Evolutionary conservation across 148 eudicot species (phyloP).

Genomic region (Nepenthes mirabilis): DNA sequence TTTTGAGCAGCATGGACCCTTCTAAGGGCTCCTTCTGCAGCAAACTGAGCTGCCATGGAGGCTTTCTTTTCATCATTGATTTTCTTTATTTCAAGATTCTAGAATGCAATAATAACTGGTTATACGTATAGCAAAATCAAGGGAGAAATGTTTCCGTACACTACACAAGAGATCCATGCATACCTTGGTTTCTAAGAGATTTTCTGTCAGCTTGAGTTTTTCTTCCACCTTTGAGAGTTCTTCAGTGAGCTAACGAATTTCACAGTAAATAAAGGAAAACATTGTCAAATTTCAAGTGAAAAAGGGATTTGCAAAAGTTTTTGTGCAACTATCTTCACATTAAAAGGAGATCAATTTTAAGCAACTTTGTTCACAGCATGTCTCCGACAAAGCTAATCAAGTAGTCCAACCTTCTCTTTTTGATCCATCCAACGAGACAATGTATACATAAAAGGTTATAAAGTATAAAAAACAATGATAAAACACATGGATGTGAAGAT

Average conservation of each 20-base stretch:
- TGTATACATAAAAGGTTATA: no score
- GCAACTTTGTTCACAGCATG: background rate
- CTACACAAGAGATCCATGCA: slow-evolving; percentile 3
- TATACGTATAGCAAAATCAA: background rate
- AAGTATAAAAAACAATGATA: no score
- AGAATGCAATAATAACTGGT: slow-evolving; percentile 6
- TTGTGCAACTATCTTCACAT: background rate
- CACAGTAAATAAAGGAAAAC: slow-evolving; percentile 3
- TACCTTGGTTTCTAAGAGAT: slow-evolving; percentile 68
- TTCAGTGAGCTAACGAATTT: slow-evolving; percentile 41
- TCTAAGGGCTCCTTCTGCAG: slow-evolving; percentile 74
- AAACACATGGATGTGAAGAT: no score
- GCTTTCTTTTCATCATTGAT: slow-evolving; percentile 78
- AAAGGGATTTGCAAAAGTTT: background rate
- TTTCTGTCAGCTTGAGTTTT: slow-evolving; percentile 66
- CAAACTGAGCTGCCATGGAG: slow-evolving; percentile 89
- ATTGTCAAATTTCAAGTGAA: slow-evolving; percentile 4
- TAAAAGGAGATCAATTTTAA: background rate
- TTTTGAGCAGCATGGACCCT: slow-evolving; percentile 88
- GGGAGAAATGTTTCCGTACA: background rate
- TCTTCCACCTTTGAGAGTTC: slow-evolving; percentile 55
- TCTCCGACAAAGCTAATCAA: no score
- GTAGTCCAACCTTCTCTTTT: no score
- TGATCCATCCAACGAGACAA: no score
- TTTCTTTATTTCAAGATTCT: slow-evolving; percentile 79